A percentile compares a stretch with the other conserved stretches of the same genome.
Evolutionary conservation across 73 alveolate genomes (phyloP).

Genomic region (Paramecium primaurelia): DNA sequence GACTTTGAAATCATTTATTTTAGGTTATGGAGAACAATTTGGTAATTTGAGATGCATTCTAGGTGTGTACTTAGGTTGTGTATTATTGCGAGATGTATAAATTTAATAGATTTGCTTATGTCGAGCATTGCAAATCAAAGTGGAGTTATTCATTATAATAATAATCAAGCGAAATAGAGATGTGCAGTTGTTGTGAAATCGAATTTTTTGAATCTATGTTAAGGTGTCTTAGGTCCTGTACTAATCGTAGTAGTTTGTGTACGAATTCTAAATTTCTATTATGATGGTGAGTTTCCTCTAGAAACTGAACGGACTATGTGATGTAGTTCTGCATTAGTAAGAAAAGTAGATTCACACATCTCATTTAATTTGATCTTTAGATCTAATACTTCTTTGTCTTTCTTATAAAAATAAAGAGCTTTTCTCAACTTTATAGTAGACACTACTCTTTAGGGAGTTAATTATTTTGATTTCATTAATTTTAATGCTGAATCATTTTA

Average conservation of each 20-base stretch:
- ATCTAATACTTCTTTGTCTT: conserved; percentile 33
- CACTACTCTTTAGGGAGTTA: not conserved
- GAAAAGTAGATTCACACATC: not conserved
- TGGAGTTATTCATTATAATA: conserved; percentile 8
- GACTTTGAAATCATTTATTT: not conserved
- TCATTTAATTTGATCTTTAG: not conserved
- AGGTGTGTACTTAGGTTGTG: not conserved
- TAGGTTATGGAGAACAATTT: not conserved
- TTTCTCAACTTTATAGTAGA: not conserved
- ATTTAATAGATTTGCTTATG: not conserved
- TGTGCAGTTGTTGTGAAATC: not conserved
- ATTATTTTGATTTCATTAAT: not conserved
- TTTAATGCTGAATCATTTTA: not conserved
- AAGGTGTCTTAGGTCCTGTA: not conserved
- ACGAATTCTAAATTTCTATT: not conserved
- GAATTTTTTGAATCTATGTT: not conserved
- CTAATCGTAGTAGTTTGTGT: not conserved
- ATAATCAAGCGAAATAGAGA: conserved; percentile 7
- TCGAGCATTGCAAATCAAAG: not conserved
- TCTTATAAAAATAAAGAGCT: not conserved
- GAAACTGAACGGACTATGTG: not conserved
- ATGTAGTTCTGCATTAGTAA: not conserved
- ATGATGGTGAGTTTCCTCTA: not conserved
- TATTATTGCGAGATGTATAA: not conserved
- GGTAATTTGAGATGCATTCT: not conserved